Conservation (phyloP, 208 protist genomes). For the Leishmania tarentolae region DNA sequence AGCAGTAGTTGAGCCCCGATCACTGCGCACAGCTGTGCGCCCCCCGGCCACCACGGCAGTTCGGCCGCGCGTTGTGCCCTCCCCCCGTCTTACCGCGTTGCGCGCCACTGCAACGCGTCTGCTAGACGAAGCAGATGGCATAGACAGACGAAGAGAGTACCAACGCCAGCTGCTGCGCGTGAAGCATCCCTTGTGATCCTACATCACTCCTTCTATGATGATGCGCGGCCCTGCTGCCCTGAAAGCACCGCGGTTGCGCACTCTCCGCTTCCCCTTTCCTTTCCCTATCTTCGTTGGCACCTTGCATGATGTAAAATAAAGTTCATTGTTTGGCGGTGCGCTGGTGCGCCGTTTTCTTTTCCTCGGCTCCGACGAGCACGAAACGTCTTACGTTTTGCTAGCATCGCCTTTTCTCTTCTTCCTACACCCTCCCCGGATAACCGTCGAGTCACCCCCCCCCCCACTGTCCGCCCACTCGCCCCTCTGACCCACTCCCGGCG, state of each 20-base stretch:
- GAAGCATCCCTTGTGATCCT: conserved; percentile 4
- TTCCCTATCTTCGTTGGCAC: not conserved
- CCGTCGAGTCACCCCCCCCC: not conserved
- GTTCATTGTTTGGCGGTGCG: not conserved
- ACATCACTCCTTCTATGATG: not conserved
- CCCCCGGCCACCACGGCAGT: not conserved
- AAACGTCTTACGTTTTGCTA: not conserved
- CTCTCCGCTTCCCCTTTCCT: not conserved
- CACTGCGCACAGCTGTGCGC: conserved; percentile 20
- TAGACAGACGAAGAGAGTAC: conserved; percentile 27
- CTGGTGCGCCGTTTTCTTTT: not conserved
- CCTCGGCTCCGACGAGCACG: not conserved
- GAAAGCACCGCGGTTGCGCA: not conserved
- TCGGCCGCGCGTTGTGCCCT: not conserved
- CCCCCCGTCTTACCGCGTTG: conserved; percentile 40
- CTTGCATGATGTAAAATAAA: not conserved
- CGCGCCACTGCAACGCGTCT: conserved; percentile 33
- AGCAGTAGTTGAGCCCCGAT: not conserved
- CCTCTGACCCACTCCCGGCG: not conserved
- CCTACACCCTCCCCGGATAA: not conserved
- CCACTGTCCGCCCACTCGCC: not conserved
- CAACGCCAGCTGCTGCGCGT: conserved; percentile 9
- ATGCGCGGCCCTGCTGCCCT: not conserved
- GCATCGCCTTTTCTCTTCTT: not conserved
- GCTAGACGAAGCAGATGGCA: conserved; percentile 62